phyloP scores from a whole-genome alignment of 768 basidiomycete species.

The Trametes cubensis region DNA sequence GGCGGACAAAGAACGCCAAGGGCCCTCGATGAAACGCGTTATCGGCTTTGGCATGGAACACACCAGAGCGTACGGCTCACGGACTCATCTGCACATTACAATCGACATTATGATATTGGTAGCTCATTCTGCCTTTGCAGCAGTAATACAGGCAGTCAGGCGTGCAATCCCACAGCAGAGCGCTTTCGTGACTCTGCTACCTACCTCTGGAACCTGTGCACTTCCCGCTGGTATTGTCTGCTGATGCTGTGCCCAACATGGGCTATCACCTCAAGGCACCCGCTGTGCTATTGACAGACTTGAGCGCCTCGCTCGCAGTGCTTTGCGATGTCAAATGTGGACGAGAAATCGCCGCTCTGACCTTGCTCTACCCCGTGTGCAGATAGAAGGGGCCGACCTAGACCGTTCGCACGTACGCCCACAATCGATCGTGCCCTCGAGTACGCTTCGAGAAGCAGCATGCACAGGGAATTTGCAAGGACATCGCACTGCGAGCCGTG shows the following conservation, averaged over 20 bases:
- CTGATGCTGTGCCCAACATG: too few relatives aligned
- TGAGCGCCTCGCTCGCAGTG: background rate
- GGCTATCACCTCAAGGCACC: too few relatives aligned
- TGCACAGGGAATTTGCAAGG: too few relatives aligned
- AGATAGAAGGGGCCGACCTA: background rate
- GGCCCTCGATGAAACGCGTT: constrained; percentile 11
- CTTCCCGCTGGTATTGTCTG: too few relatives aligned
- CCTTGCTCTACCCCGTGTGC: background rate
- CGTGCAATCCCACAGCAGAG: background rate
- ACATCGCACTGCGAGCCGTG: background rate
- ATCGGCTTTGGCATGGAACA: background rate
- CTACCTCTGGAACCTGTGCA: too few relatives aligned
- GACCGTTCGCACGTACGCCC: background rate
- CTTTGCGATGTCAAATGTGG: background rate
- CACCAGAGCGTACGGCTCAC: constrained; percentile 6
- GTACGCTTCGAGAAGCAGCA: background rate
- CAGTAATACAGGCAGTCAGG: constrained; percentile 9
- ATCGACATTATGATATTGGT: constrained; percentile 4
- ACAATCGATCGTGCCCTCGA: background rate
- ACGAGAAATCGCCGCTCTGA: background rate
- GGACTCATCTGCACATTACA: constrained; percentile 18
- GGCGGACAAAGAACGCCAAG: constrained; percentile 31
- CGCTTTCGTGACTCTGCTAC: too few relatives aligned
- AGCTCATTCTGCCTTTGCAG: constrained; percentile 9
- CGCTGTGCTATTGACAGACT: background rate